These are phyloP conservation scores for Rhizophagus sp. DNA, from an alignment of 192 early-diverging fungal species.

Conservation along the genomic window DNA sequence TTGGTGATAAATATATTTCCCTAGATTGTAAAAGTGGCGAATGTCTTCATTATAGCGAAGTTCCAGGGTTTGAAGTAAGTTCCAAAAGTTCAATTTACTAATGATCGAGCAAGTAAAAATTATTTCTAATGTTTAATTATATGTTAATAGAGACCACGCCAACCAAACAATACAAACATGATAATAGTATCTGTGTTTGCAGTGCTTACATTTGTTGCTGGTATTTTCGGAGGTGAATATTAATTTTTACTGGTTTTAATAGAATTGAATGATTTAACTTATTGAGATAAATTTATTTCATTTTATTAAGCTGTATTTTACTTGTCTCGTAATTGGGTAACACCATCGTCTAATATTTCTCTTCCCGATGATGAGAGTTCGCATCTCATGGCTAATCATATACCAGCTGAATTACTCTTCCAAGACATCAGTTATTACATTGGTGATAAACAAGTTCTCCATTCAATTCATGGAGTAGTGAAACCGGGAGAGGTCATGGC, in stretches of 20 bases:
- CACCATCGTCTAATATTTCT: slow-evolving; percentile 27
- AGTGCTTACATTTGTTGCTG: slow-evolving; percentile 43
- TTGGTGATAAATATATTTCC: slow-evolving; percentile 83
- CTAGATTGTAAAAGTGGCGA: slow-evolving; percentile 80
- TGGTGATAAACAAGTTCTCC: slow-evolving; percentile 42
- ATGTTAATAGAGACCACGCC: slow-evolving; percentile 45
- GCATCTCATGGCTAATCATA: slow-evolving; percentile 75
- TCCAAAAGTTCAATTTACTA: not conserved
- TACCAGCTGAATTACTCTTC: slow-evolving; percentile 67
- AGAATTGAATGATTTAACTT: not conserved
- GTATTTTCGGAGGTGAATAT: slow-evolving; percentile 33
- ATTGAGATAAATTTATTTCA: not conserved
- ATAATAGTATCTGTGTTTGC: slow-evolving; percentile 44
- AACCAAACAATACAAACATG: slow-evolving; percentile 39
- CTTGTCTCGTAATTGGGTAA: slow-evolving; percentile 22
- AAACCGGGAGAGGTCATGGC: slow-evolving; percentile 88
- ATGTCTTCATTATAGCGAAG: slow-evolving; percentile 83
- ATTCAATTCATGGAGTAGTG: slow-evolving; percentile 70
- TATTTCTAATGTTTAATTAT: not conserved
- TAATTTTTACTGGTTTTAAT: not conserved
- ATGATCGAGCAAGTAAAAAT: not conserved
- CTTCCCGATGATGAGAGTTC: slow-evolving; percentile 59
- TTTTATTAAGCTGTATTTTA: slow-evolving; percentile 6
- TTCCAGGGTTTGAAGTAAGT: slow-evolving; percentile 71
- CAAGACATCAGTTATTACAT: slow-evolving; percentile 62